Conservation (phyloP, 805 yeast species). For the Yarrowia keelungensis region DNA sequence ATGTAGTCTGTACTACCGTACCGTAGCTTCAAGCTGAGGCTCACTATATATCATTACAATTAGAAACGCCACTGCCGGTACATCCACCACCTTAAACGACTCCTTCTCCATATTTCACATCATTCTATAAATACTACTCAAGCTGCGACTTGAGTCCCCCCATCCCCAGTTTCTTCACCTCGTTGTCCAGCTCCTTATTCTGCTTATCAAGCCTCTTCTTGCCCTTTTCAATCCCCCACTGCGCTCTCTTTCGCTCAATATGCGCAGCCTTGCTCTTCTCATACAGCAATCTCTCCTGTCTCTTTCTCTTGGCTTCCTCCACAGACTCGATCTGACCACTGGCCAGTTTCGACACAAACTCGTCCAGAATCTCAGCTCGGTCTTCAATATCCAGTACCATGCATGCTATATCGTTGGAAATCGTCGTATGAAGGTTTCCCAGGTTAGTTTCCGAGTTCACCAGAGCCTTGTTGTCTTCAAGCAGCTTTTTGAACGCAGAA, state of each 20-base stretch:
- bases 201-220: slow-evolving; percentile 7
- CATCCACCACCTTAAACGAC: too few relatives aligned
- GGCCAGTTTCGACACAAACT: slow-evolving; percentile 3
- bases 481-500: slow-evolving; percentile 41
- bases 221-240: slow-evolving; percentile 12
- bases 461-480: slow-evolving; percentile 29
- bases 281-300: slow-evolving; percentile 5
- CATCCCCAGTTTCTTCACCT: slow-evolving; percentile 15
- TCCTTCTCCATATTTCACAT: too few relatives aligned
- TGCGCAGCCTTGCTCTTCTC: slow-evolving; percentile 33
- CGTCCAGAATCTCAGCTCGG: slow-evolving; percentile 5
- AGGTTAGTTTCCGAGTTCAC: neutral
- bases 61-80: too few relatives aligned
- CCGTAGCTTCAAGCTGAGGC: too few relatives aligned
- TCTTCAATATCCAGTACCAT: slow-evolving; percentile 17
- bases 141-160: slow-evolving; percentile 25
- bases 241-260: neutral
- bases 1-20: too few relatives aligned
- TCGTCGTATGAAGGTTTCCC: neutral
- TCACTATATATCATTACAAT: too few relatives aligned
- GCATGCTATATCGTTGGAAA: slow-evolving; percentile 13
- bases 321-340: slow-evolving; percentile 17
- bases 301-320: slow-evolving; percentile 1
- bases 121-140: neutral
- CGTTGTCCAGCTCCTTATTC: neutral